Base-by-base conservation (phyloP, 495 filamentous ascomycete genomes). In the Amphirosellinia nigrospora region DNA sequence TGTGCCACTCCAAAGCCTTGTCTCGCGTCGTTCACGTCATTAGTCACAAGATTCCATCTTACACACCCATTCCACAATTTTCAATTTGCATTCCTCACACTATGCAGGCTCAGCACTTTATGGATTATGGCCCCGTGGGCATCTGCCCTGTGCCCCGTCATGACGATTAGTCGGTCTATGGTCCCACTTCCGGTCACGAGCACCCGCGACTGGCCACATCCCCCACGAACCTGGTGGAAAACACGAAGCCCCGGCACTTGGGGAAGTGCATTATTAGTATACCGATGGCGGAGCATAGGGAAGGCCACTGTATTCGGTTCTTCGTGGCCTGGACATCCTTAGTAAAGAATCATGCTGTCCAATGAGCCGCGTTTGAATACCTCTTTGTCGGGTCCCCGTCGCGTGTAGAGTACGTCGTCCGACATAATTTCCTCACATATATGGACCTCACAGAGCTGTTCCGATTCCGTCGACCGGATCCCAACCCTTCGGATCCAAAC, bases 171-270 rank as follows among this genome's bases (percentile, higher is more conserved):
- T 58, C 39, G 26, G 38, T 32, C 52, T 67, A 9, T 28, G 64
- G 64, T 59, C 64, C 64, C 64, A 67, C 64, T 58, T 58, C 50
- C 64, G 50, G 50, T 56, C 64, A 67, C 39, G 64, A 67, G 39
- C 36, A 52, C 64, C 21, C 38, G 52, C 64, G 39, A 67, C 53
- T 66, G 46, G 38, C 64, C 36, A 59, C 23, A 67, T 52, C 52
- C 64, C 64, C 64, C 64, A 58, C 64, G 64, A 46, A 26, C 26
- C 38, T 26, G 26, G 36, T 21, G 52, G 53, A 38, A 46, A 38
- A 56, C 46, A n/a, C 11, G 19, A 43, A 4, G 13, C 52, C 32
- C 46, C 45, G 32, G 32, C 46, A 65, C 46, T 53, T 65, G 30
- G 28, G n/a, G 46, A 30, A 34, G 30, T n/a, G 21, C 55, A 32